Base-by-base conservation (phyloP, 2,329 filamentous ascomycete genomes). In the Neonectria magnoliae region DNA sequence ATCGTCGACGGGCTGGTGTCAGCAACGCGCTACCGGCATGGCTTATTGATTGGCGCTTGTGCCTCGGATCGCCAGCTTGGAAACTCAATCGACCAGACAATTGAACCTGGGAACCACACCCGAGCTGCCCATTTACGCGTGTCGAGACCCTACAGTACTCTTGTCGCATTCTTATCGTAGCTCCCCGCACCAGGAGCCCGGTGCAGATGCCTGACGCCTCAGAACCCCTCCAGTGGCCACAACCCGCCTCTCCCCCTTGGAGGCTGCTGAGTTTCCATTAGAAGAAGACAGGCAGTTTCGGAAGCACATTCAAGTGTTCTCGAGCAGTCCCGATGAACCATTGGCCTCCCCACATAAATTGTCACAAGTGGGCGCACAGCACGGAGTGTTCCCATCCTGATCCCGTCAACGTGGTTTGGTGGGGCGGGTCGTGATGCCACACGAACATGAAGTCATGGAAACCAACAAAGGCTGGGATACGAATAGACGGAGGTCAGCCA, bases 191-290 rank as follows among this genome's bases (percentile, higher is more conserved):
- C 22, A 3, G 22, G 22, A 47, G 14, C 44, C n/a, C 13, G 22
- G 20, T 8, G 18, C 20, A 8, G 44, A n/a, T 14, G 20, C 14
- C 9, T 47, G 44, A 27, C 44, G 44, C 44, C 44, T 47, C 22
- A 47, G n/a, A 36, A 44, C 29, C 45, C 5, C 8, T 3, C 36
- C 16, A 57, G 45, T 16, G 14, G 18, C 54, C 54, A 38, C 7
- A 42, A 36, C 41, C 22, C 31, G 25, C 18, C 25, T 42, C 22
- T 20, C 11, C 44, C 57, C 25, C 51, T 31, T 47, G 38, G 57
- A 38, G 71, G 71, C 69, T 59, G 62, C 56, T 65, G 52, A 60
- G 59, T 72, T 71, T 70, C 22, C 41, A 31, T 68, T 64, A 52
- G 45, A 60, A 52, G 55, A 63, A 45, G 42, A 51, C 44, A 63